Percentiles rank a stretch among this genome's conserved stretches.
Evolutionary conservation across 176 grass and related monocot genomes (phyloP).

Genomic region (Zoysia japonica): DNA sequence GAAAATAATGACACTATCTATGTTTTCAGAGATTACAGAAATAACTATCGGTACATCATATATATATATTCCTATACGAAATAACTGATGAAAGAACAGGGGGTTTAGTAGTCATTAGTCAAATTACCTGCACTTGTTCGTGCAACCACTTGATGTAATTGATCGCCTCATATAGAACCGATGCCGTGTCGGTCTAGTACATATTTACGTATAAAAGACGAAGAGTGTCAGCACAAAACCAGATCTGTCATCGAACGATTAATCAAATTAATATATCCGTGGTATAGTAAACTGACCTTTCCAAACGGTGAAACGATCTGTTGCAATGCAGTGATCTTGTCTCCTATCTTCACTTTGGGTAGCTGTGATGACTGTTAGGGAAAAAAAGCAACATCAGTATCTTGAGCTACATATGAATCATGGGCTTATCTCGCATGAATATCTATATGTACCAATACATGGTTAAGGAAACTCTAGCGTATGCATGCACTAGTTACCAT

Average conservation of each 20-base stretch:
- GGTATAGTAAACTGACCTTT: conserved; percentile 50
- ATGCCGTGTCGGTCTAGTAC: conserved; percentile 85
- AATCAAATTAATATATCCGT: not conserved
- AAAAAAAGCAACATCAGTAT: not conserved
- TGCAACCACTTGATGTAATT: conserved; percentile 93
- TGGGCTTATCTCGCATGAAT: not conserved
- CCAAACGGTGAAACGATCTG: conserved; percentile 91
- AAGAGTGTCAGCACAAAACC: not conserved
- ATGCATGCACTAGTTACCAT: no score
- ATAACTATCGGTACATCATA: not conserved
- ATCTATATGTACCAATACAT: not conserved
- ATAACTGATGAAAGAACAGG: not conserved
- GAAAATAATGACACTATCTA: not conserved
- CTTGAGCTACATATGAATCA: not conserved
- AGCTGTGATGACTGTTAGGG: conserved; percentile 41
- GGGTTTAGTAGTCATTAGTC: not conserved
- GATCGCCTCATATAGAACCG: conserved; percentile 83
- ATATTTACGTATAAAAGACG: not conserved
- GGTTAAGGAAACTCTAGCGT: no score
- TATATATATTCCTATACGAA: not conserved
- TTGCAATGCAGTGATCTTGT: conserved; percentile 82
- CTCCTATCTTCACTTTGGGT: conserved; percentile 75
- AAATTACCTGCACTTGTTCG: conserved; percentile 85
- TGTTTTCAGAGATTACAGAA: not conserved
- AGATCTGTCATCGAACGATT: not conserved